A percentile compares a stretch with the other conserved stretches of the same genome.
phyloP scores from a whole-genome alignment of 805 yeast genomes.

The Saturnispora galanensis region DNA sequence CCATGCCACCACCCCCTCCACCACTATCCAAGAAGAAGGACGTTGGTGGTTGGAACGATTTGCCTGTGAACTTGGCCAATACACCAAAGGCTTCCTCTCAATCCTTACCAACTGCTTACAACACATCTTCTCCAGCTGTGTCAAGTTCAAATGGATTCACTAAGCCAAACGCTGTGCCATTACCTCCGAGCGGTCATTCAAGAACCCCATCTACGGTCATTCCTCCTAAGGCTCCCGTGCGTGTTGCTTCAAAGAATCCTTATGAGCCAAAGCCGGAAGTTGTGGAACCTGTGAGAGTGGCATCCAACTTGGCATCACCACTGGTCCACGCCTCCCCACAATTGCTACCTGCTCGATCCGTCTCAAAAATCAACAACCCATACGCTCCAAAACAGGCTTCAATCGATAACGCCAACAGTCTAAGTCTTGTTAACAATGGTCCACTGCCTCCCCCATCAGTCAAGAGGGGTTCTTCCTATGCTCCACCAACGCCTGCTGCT shows the following conservation, averaged over 20 bases:
- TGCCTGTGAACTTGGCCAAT: constrained; percentile 38
- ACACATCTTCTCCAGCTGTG: constrained; percentile 4
- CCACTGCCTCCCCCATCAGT: constrained; percentile 10
- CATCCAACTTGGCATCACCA: constrained; percentile 12
- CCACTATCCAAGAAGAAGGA: constrained; percentile 31
- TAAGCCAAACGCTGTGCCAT: constrained; percentile 23
- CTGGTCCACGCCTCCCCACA: constrained; percentile 12
- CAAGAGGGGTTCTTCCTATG: not conserved
- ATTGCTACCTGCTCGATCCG: constrained; percentile 15
- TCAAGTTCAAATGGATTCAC: not conserved
- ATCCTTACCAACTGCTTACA: constrained; percentile 15
- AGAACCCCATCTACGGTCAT: constrained; percentile 24
- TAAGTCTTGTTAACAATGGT: constrained; percentile 7
- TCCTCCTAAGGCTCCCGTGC: not conserved
- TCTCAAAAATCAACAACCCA: constrained; percentile 21
- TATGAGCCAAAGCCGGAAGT: constrained; percentile 28
- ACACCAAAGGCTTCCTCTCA: constrained; percentile 16
- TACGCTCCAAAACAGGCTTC: constrained; percentile 28
- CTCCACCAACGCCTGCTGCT: constrained; percentile 14
- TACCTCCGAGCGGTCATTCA: constrained; percentile 18
- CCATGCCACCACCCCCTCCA: constrained; percentile 22
- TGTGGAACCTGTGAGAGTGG: constrained; percentile 17
- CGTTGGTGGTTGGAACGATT: constrained; percentile 65
- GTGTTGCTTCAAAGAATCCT: constrained; percentile 21
- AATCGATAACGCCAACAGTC: constrained; percentile 9